Evolutionary conservation across 495 filamentous ascomycete genomes (phyloP).

Genomic region (Rostrohypoxylon terebratum): DNA sequence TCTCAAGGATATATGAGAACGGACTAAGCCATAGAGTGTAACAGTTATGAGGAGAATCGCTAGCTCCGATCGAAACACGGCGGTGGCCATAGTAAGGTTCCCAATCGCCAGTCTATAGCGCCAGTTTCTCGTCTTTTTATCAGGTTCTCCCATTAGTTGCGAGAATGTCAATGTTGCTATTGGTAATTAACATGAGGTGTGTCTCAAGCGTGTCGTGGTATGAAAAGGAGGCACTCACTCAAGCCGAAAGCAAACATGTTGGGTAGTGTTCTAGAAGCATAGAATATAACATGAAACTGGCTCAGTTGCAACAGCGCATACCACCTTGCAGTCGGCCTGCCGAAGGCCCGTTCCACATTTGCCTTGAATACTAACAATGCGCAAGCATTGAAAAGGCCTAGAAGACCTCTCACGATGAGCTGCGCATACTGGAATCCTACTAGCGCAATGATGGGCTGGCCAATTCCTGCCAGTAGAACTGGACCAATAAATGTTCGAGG

Average conservation of each 20-base stretch:
- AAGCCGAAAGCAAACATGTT: constrained; percentile 97
- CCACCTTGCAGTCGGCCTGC: constrained; percentile 78
- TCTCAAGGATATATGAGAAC: constrained; percentile 65
- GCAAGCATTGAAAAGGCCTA: constrained; percentile 82
- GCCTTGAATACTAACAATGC: constrained; percentile 72
- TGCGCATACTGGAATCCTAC: constrained; percentile 61
- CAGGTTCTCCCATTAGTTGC: constrained; percentile 70
- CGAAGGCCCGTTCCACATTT: constrained; percentile 75
- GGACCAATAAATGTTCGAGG: constrained; percentile 91
- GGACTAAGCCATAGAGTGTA: constrained; percentile 67
- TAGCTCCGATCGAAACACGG: constrained; percentile 90
- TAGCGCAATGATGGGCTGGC: constrained; percentile 69
- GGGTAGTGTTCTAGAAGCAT: constrained; percentile 89
- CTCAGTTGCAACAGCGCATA: constrained; percentile 83
- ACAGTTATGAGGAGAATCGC: constrained; percentile 78
- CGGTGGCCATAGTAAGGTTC: constrained; percentile 82
- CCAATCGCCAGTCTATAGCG: constrained; percentile 69
- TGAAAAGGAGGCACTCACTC: constrained; percentile 59
- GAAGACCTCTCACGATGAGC: constrained; percentile 74
- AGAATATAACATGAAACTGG: constrained; percentile 95
- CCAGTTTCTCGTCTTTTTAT: constrained; percentile 48
- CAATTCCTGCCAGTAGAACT: constrained; percentile 73
- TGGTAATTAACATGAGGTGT: constrained; percentile 15
- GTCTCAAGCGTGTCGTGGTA: background rate
- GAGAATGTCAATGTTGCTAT: constrained; percentile 76